Percentiles rank a stretch among this genome's conserved stretches.
phyloP scores from a whole-genome alignment of 1,284 basidiomycete genomes.

The Malassezia japonica region DNA sequence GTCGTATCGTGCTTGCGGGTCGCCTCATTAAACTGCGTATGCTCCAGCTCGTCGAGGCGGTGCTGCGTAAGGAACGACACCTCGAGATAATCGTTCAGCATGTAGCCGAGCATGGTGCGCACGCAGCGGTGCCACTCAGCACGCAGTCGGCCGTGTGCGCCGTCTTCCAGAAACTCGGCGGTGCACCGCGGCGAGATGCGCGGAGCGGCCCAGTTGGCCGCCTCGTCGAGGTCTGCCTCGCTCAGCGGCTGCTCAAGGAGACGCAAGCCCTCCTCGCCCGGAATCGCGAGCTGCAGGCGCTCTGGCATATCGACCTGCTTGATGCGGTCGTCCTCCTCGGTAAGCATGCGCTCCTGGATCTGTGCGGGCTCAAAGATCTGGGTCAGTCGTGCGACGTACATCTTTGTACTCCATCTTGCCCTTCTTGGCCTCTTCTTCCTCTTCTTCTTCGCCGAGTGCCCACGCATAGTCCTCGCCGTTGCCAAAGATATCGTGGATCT shows the following conservation, averaged over 20 bases:
- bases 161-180: slow-evolving; percentile 57
- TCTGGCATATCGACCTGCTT: slow-evolving; percentile 91
- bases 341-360: slow-evolving; percentile 80
- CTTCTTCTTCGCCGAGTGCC: slow-evolving; percentile 61
- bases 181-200: slow-evolving; percentile 60
- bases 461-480: slow-evolving; percentile 94
- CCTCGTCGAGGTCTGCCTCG: slow-evolving; percentile 65
- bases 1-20: slow-evolving; percentile 21
- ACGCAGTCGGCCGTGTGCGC: slow-evolving; percentile 59
- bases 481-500: slow-evolving; percentile 92
- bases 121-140: slow-evolving; percentile 69
- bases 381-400: slow-evolving; percentile 53
- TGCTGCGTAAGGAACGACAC: slow-evolving; percentile 92
- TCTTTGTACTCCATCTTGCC: slow-evolving; percentile 68
- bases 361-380: slow-evolving; percentile 97
- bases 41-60: slow-evolving; percentile 77
- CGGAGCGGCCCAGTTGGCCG: slow-evolving; percentile 77
- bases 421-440: slow-evolving; percentile 30
- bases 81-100: slow-evolving; percentile 79
- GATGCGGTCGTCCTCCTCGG: slow-evolving; percentile 78
- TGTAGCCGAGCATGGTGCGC: slow-evolving; percentile 65
- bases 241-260: slow-evolving; percentile 58
- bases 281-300: slow-evolving; percentile 80
- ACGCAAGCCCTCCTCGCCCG: slow-evolving; percentile 53
- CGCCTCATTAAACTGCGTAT: slow-evolving; percentile 52